Evolutionary conservation across 495 filamentous ascomycete genomes (phyloP).

Genomic region (Neurospora sp.): DNA sequence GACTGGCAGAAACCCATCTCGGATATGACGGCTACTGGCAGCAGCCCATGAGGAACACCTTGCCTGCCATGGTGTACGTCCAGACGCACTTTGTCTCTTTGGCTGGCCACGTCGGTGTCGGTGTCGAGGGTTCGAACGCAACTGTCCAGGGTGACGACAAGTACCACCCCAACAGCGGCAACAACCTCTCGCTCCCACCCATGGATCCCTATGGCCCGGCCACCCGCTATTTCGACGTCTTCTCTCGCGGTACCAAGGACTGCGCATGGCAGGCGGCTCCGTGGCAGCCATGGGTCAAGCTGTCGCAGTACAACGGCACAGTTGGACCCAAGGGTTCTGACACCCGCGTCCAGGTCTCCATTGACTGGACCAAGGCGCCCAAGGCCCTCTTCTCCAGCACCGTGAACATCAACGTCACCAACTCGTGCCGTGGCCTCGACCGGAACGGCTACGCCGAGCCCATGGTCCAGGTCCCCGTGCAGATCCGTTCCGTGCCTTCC

Average conservation of each 20-base stretch:
- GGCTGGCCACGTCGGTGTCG: conserved; percentile 54
- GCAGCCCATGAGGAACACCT: conserved; percentile 59
- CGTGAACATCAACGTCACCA: conserved; percentile 46
- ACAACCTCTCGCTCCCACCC: conserved; percentile 44
- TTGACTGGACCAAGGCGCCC: conserved; percentile 44
- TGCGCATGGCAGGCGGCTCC: conserved; percentile 48
- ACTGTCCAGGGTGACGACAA: conserved; percentile 57
- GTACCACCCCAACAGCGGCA: conserved; percentile 48
- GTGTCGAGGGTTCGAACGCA: conserved; percentile 54
- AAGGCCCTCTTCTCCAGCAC: conserved; percentile 22
- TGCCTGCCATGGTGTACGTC: conserved; percentile 50
- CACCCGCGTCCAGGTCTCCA: conserved; percentile 45
- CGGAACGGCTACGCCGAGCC: conserved; percentile 41
- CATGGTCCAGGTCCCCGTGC: conserved; percentile 49
- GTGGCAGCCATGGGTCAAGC: conserved; percentile 44
- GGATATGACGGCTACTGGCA: conserved; percentile 51
- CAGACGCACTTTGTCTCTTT: conserved; percentile 46
- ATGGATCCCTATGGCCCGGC: conserved; percentile 54
- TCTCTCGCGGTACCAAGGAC: conserved; percentile 46
- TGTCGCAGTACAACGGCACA: conserved; percentile 44
- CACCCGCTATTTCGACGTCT: conserved; percentile 58
- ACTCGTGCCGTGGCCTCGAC: conserved; percentile 41
- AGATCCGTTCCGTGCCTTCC: conserved; percentile 39
- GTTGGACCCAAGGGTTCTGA: conserved; percentile 44
- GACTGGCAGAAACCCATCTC: conserved; percentile 38